phyloP scores from a whole-genome alignment of 1,284 basidiomycete genomes.

The Papiliotrema nemorosa region DNA sequence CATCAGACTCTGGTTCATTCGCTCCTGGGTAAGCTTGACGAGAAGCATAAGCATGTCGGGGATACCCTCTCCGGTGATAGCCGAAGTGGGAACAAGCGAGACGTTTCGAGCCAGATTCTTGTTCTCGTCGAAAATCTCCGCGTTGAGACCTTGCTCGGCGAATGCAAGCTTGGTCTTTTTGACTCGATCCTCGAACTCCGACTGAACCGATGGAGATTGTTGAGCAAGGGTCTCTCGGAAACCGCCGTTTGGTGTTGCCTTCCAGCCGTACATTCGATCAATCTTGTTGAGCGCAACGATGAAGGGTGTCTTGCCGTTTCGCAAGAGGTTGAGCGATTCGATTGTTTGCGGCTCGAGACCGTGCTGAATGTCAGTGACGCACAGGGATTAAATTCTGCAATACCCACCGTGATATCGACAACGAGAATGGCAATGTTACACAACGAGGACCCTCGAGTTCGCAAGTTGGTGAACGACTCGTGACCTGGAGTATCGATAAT shows the following conservation, averaged over 20 bases:
- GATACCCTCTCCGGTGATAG: conserved; percentile 95
- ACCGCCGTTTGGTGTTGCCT: conserved; percentile 81
- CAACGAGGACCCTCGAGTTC: conserved; percentile 91
- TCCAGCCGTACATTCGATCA: conserved; percentile 96
- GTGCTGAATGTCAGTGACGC: conserved; percentile 57
- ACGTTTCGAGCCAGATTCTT: conserved; percentile 92
- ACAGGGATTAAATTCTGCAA: conserved; percentile 29
- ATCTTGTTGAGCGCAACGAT: conserved; percentile 99
- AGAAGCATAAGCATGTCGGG: conserved; percentile 99
- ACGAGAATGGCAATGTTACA: conserved; percentile 99
- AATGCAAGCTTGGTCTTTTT: conserved; percentile 85
- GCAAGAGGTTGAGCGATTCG: conserved; percentile 88
- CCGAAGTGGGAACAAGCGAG: conserved; percentile 95
- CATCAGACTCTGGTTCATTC: conserved; percentile 97
- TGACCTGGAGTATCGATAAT: conserved; percentile 99
- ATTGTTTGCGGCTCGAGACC: conserved; percentile 96
- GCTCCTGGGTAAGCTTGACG: conserved; percentile 93
- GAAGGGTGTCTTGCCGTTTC: conserved; percentile 96
- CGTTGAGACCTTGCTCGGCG: conserved; percentile 95
- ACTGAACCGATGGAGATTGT: conserved; percentile 74
- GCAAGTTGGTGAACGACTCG: conserved; percentile 98
- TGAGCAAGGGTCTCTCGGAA: conserved; percentile 90
- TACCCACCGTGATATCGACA: conserved; percentile 90
- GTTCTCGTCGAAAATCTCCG: conserved; percentile 96
- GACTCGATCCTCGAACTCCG: conserved; percentile 89